Percentiles rank a stretch among this genome's conserved stretches.
Evolutionary conservation across 768 basidiomycete species (phyloP).

Genomic region (Paxillus rubicundulus): DNA sequence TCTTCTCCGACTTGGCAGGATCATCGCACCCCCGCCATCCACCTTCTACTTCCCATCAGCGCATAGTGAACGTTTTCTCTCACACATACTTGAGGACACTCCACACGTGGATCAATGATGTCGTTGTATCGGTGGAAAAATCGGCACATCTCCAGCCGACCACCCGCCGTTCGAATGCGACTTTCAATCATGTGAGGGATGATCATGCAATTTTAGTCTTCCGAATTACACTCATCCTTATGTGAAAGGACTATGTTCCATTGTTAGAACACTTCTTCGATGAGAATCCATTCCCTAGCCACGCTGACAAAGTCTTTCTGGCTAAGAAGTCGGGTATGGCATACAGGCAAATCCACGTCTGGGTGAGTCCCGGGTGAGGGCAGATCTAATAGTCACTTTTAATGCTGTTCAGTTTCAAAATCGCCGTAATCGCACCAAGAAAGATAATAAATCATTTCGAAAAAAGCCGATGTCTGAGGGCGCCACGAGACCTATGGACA

Average conservation of each 20-base stretch:
- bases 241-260: constrained; percentile 48
- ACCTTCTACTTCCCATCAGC: no score
- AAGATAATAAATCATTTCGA: neutral
- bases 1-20: no score
- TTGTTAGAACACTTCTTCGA: constrained; percentile 47
- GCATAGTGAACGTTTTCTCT: no score
- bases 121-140: no score
- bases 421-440: constrained; percentile 11
- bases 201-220: no score
- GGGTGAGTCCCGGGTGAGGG: constrained; percentile 40
- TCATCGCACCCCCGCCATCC: no score
- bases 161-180: no score
- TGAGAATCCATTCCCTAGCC: constrained; percentile 46
- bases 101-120: no score
- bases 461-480: neutral
- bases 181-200: no score
- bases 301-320: constrained; percentile 36
- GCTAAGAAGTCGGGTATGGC: constrained; percentile 46
- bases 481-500: neutral
- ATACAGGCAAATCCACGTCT: constrained; percentile 49
- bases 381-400: neutral
- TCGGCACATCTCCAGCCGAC: no score
- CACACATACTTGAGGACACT: no score
- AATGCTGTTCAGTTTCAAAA: constrained; percentile 10
- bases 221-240: no score